Percentiles rank a stretch among this genome's conserved stretches.
These are phyloP conservation scores for Macrocybe sp. DNA, from an alignment of 1,284 basidiomycete species.

Conservation along the genomic window DNA sequence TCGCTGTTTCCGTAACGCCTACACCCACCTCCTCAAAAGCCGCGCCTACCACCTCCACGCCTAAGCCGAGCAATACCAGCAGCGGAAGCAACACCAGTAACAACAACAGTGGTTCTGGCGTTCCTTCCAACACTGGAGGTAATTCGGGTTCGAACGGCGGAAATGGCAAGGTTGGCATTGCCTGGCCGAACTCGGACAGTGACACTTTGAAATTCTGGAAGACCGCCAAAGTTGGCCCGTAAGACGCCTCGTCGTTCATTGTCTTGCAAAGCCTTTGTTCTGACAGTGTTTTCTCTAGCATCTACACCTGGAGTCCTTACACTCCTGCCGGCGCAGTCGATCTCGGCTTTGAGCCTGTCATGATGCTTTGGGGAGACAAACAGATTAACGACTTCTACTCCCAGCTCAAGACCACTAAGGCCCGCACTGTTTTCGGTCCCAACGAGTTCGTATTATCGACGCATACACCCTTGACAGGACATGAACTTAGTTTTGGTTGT, in stretches of 20 bases:
- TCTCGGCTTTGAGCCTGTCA: constrained; percentile 47
- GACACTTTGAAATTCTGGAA: constrained; percentile 42
- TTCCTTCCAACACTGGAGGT: constrained; percentile 10
- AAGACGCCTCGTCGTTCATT: constrained; percentile 19
- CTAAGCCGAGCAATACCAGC: constrained; percentile 15
- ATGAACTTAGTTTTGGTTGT: background rate
- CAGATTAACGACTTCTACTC: constrained; percentile 38
- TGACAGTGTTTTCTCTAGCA: constrained; percentile 24
- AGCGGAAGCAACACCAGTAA: constrained; percentile 8
- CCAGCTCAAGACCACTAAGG: constrained; percentile 43
- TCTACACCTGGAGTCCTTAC: constrained; percentile 55
- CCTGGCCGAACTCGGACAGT: constrained; percentile 56
- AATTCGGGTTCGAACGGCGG: constrained; percentile 2
- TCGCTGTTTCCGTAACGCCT: constrained; percentile 14
- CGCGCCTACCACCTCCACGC: constrained; percentile 13
- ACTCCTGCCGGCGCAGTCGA: constrained; percentile 30
- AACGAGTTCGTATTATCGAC: constrained; percentile 55
- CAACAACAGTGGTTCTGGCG: constrained; percentile 9
- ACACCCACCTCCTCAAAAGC: constrained; percentile 10
- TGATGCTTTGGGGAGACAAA: constrained; percentile 68
- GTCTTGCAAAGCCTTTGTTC: background rate
- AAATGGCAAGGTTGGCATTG: constrained; percentile 51
- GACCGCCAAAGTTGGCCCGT: constrained; percentile 40
- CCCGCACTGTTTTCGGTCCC: constrained; percentile 52
- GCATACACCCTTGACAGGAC: no score